phyloP scores from a whole-genome alignment of 345 rosid species.

The Physaria fendleri region DNA sequence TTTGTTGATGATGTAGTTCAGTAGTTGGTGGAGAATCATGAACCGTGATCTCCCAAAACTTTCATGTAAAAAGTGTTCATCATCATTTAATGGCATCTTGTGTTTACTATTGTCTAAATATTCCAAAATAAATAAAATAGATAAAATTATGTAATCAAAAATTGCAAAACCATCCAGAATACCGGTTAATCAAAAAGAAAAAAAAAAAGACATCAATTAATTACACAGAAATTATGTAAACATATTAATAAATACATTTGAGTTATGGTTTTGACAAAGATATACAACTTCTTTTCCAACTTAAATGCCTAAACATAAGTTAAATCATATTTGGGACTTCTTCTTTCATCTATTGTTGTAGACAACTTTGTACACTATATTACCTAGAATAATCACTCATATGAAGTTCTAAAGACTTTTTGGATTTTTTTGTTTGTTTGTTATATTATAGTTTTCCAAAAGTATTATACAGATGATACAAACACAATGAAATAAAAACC shows the following conservation, averaged over 20 bases:
- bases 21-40: slow-evolving; percentile 29
- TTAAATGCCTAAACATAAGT: slow-evolving; percentile 19
- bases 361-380: slow-evolving; percentile 27
- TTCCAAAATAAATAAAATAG: not conserved
- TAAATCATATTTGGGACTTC: not conserved
- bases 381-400: not conserved
- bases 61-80: slow-evolving; percentile 21
- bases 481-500: too few species aligned
- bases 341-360: slow-evolving; percentile 14
- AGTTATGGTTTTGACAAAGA: slow-evolving; percentile 27
- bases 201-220: slow-evolving; percentile 1
- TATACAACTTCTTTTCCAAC: slow-evolving; percentile 25
- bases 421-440: too few species aligned
- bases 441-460: too few species aligned
- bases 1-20: slow-evolving; percentile 12
- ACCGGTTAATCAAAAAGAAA: too few species aligned
- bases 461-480: too few species aligned
- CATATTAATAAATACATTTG: slow-evolving; percentile 13
- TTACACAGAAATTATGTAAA: not conserved
- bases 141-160: not conserved
- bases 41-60: slow-evolving; percentile 26
- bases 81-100: slow-evolving; percentile 24
- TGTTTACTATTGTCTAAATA: not conserved
- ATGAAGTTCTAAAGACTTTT: not conserved
- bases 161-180: not conserved